A percentile compares a stretch with the other conserved stretches of the same genome.
These are phyloP conservation scores for Cladosporium sp. DNA, from an alignment of 2,329 filamentous ascomycete genomes.

Conservation along the genomic window DNA sequence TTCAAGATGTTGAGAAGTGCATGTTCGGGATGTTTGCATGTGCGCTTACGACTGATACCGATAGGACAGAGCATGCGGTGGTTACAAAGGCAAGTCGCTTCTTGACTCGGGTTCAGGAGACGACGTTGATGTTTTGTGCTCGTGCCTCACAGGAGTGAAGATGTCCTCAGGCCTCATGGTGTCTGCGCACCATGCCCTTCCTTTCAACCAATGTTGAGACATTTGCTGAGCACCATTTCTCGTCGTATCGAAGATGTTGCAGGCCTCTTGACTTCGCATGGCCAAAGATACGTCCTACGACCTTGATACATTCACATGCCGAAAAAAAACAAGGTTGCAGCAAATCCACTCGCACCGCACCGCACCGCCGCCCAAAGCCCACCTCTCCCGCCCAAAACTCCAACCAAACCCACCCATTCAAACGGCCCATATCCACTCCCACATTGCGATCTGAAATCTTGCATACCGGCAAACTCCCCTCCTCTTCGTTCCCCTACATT, in stretches of 20 bases:
- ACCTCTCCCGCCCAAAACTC: conserved; percentile 8
- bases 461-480: conserved; percentile 3
- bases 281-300: neutral
- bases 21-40: no score
- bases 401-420: neutral
- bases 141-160: neutral
- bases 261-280: neutral
- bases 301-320: neutral
- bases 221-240: no score
- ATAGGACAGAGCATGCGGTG: neutral
- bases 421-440: conserved; percentile 1
- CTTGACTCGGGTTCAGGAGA: neutral
- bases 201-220: no score
- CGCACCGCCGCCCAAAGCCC: conserved; percentile 5
- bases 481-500: neutral
- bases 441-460: conserved; percentile 6
- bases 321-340: neutral
- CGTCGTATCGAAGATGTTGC: no score
- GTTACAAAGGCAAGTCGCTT: neutral
- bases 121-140: neutral
- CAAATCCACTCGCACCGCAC: conserved; percentile 16
- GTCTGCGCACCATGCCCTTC: no score
- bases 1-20: no score
- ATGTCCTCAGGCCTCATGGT: no score
- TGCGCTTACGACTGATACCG: neutral